phyloP scores from a whole-genome alignment of 1,284 basidiomycete species.

The Puccinia coronata region DNA sequence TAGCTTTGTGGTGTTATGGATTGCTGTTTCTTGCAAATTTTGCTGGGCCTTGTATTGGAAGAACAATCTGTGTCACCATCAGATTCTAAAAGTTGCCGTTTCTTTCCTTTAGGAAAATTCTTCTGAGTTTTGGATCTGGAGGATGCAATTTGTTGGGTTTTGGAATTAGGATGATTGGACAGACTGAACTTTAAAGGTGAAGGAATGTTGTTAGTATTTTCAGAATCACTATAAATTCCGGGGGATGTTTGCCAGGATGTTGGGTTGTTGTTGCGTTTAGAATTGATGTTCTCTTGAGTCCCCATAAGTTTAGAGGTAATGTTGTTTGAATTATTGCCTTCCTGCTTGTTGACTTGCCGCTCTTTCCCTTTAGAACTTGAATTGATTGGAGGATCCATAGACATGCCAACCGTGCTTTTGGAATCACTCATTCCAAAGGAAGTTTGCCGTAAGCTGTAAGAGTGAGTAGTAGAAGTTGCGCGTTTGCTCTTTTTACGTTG shows the following conservation, averaged over 20 bases:
- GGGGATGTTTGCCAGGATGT: no score
- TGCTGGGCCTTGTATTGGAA: not conserved
- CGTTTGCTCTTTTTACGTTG: not conserved
- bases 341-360: not conserved
- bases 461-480: not conserved
- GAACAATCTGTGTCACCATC: not conserved
- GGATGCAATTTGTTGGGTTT: not conserved
- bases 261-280: no score
- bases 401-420: not conserved
- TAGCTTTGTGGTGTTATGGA: not conserved
- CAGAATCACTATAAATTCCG: no score
- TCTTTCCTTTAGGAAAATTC: not conserved
- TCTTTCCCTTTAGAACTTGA: not conserved
- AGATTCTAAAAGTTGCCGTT: not conserved
- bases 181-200: no score
- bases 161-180: no score
- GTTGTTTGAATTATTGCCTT: not conserved
- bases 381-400: not conserved
- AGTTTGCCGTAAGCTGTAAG: slow-evolving; percentile 10
- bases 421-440: not conserved
- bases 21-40: not conserved
- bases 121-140: not conserved
- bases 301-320: no score
- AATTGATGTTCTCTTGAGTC: no score
- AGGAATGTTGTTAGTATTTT: no score